Percentiles rank a stretch among this genome's conserved stretches.
Conservation (phyloP, 768 basidiomycete species). For the Mycena leptocephala region DNA sequence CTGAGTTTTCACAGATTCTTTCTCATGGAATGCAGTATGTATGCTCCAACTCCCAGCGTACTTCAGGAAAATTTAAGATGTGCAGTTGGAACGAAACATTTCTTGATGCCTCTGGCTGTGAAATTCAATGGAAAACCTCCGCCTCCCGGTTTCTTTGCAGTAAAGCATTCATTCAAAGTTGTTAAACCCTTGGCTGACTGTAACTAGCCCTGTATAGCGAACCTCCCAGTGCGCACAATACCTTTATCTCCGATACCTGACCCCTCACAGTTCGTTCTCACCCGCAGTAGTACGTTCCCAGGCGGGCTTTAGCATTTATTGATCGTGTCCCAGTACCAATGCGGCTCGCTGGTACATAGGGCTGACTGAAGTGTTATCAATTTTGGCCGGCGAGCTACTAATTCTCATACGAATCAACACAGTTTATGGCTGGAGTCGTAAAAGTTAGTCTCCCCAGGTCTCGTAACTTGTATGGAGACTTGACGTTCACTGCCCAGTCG, state of each 20-base stretch:
- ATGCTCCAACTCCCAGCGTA: background rate
- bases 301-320: background rate
- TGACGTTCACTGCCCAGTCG: background rate
- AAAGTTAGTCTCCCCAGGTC: background rate
- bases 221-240: background rate
- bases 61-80: background rate
- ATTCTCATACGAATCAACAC: conserved; percentile 10
- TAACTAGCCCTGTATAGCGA: conserved; percentile 13
- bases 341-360: conserved; percentile 15
- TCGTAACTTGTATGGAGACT: background rate
- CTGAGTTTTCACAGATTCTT: conserved; percentile 4
- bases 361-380: conserved; percentile 2
- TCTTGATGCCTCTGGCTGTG: background rate
- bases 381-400: conserved; percentile 4
- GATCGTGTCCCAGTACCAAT: background rate
- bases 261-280: background rate
- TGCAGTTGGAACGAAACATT: conserved; percentile 13
- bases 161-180: background rate
- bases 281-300: conserved; percentile 6
- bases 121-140: background rate
- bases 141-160: background rate
- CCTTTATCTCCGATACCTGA: background rate
- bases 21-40: conserved; percentile 2
- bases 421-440: conserved; percentile 9
- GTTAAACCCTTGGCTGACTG: background rate